These are phyloP conservation scores for Hypoxylon crocopeplum DNA, from an alignment of 495 filamentous ascomycete species.

Conservation along the genomic window DNA sequence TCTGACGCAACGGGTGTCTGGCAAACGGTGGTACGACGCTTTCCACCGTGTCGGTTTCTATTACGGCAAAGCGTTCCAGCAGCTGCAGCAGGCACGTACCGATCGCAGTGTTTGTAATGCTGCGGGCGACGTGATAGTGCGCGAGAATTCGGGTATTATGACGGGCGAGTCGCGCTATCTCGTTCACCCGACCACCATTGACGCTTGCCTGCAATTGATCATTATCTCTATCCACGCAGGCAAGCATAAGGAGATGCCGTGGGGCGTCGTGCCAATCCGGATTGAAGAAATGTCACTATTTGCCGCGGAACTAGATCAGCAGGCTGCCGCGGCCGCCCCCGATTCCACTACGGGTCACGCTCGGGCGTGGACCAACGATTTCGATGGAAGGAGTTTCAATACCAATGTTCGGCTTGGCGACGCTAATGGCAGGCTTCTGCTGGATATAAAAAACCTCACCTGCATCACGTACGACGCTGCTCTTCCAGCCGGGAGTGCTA, in stretches of 20 bases:
- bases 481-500: conserved; percentile 17
- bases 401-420: conserved; percentile 26
- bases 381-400: conserved; percentile 29
- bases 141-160: conserved; percentile 16
- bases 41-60: conserved; percentile 33
- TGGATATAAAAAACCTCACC: conserved; percentile 30
- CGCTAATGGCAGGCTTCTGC: conserved; percentile 7
- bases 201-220: conserved; percentile 37
- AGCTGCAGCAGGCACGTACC: conserved; percentile 17
- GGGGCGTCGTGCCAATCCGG: conserved; percentile 23
- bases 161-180: conserved; percentile 39
- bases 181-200: conserved; percentile 53
- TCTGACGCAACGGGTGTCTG: conserved; percentile 27
- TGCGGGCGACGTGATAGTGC: conserved; percentile 17
- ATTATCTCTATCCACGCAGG: conserved; percentile 34
- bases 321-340: neutral
- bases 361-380: conserved; percentile 30
- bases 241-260: conserved; percentile 33
- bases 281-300: conserved; percentile 22
- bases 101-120: conserved; percentile 19
- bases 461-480: conserved; percentile 33
- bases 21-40: conserved; percentile 26
- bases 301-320: neutral
- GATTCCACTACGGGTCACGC: conserved; percentile 14
- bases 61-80: conserved; percentile 30